Percentiles rank a stretch among this genome's conserved stretches.
Evolutionary conservation across 2,329 filamentous ascomycete genomes (phyloP).

Genomic region (Chalaropsis thielavioides): DNA sequence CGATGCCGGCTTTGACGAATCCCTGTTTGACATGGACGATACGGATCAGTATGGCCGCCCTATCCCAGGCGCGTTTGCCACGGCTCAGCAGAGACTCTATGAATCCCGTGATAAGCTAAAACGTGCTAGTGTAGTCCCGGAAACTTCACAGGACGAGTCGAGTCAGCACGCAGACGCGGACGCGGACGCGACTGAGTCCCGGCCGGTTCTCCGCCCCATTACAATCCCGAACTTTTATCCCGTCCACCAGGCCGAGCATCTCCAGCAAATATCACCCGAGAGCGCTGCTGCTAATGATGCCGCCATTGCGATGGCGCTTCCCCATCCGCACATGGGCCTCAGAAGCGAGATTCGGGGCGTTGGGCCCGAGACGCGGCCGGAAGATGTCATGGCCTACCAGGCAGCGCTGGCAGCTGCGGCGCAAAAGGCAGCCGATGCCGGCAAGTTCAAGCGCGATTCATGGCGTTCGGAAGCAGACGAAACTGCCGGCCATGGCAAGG

Average conservation of each 20-base stretch:
- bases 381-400: constrained; percentile 53
- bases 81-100: constrained; percentile 29
- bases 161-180: neutral
- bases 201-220: constrained; percentile 1
- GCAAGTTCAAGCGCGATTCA: constrained; percentile 54
- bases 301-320: neutral
- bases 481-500: constrained; percentile 11
- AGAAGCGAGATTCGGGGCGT: constrained; percentile 11
- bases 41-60: constrained; percentile 48
- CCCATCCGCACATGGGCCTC: neutral
- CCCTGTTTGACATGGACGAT: constrained; percentile 55
- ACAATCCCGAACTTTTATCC: constrained; percentile 13
- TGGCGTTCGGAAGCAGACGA: constrained; percentile 26
- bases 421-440: constrained; percentile 58
- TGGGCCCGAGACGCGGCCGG: constrained; percentile 16
- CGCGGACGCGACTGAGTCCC: neutral
- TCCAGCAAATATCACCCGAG: neutral
- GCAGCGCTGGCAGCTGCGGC: constrained; percentile 72
- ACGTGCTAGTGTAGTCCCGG: neutral
- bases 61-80: constrained; percentile 43
- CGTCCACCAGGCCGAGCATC: constrained; percentile 9
- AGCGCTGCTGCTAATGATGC: neutral
- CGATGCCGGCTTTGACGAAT: constrained; percentile 51
- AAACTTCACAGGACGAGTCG: neutral
- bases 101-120: constrained; percentile 14